Evolutionary conservation across 106 monocot genomes (phyloP), one percentile per base, ranked within the genome.

Genomic region (Allium sativum): DNA sequence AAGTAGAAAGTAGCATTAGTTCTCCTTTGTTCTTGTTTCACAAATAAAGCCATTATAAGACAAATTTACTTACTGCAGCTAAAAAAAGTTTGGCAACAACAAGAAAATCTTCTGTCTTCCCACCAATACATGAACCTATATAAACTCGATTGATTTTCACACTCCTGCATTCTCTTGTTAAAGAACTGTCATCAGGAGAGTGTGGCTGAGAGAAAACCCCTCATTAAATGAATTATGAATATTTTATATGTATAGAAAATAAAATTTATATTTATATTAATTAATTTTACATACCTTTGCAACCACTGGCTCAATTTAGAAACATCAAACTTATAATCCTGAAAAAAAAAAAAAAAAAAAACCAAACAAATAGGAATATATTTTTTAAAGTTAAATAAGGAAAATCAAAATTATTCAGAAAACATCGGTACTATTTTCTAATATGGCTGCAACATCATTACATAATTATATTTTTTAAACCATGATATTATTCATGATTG

Each of bases 101-200:
- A 19, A 83, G 40, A 67, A 88, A 94, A 68, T 89, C 86, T 55
- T 89, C 89, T 0, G 81, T 89, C 69, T 94, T 94, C 53, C 93
- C 86, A 42, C 85, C 85, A 51, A 89, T 93, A 70, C 93, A 93
- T 62, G 89, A 85, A 48, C 93, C 89, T 42, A 89, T 93, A 58
- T 89, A 93, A 10, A 89, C 93, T 56, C 89, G 73, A 61, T 89
- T 83, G 69, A 94, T 94, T 73, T 86, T 86, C 21, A 94, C 89
- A 65, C 89, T 80, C 70, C 78, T 94, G 77, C 89, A 94, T 62
- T 94, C 86, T 73, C 93, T 94, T 68, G 85, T 89, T 70, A 86
- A 64, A 53, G 86, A 82, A 48, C 86, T 89, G 65, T 94, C 89
- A 73, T 89, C 93, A 65, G 89, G 89, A 56, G 88, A 94, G 73